Base-by-base conservation (phyloP, 208 protist genomes). In the Leishmania amazonensis region DNA sequence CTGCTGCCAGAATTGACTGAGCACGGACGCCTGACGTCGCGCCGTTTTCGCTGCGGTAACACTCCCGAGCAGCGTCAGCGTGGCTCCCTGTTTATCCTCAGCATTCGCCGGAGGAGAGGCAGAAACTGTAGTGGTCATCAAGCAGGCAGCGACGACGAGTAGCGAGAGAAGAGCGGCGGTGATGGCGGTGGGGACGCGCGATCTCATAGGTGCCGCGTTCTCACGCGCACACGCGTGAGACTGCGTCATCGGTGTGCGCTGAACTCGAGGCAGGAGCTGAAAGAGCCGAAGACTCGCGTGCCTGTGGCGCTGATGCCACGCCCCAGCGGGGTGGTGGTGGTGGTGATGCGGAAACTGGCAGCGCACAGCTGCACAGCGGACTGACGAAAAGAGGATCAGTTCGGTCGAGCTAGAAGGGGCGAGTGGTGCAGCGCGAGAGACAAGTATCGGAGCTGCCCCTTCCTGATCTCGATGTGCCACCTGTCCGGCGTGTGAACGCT, bases 141-240 rank as follows among this genome's bases (percentile, higher is more conserved):
- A 40, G 38, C 35, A 77, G 74, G 74, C 45, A n/a, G 38, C 35
- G 38, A 68, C 58, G 57, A 76, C 8, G 28, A 76, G 11, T 17
- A 77, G 58, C 45, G 57, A 81, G n/a, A 81, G 54, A 58, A 81
- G 71, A 42, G 17, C 21, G 47, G 71, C 49, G 28, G 47, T 40
- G 75, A 78, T 17, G 21, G 15, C 7, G 19, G 38, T 31, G 35
- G 75, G 28, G 35, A 64, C 51, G 9, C 53, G 28, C 51, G 9
- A 42, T 21, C 31, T 62, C 51, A n/a, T 21, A 35, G 17, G 19
- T 24, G 42, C 68, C 42, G 24, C 28, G 24, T 42, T 5, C 17
- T 24, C 42, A 73, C 42, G 68, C 6, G 68, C 68, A 73, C 24
- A 21, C 68, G 42, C 68, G 24, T 7, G 42, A 15, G 17, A 15